These are phyloP conservation scores for Coprinopsis sp. DNA, from an alignment of 768 basidiomycete genomes.

Conservation along the genomic window DNA sequence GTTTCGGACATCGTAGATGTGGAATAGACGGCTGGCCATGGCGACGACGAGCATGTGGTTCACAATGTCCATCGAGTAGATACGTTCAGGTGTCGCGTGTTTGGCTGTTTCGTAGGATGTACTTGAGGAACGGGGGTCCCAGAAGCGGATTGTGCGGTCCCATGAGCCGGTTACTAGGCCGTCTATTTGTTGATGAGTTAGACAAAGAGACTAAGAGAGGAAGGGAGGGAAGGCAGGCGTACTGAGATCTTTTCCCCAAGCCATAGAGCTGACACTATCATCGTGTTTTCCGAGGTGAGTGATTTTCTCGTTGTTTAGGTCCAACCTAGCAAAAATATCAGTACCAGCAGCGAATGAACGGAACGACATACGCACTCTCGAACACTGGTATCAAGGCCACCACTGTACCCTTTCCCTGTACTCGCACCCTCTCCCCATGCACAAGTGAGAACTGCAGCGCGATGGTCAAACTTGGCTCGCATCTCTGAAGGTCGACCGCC, in stretches of 20 bases:
- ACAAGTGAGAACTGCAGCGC: constrained; percentile 84
- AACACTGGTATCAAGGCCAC: constrained; percentile 81
- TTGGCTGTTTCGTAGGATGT: constrained; percentile 45
- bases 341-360: not conserved
- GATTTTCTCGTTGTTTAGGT: constrained; percentile 69
- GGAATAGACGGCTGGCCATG: constrained; percentile 87
- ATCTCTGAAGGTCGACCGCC: too few relatives aligned
- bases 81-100: constrained; percentile 71
- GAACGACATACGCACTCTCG: constrained; percentile 55
- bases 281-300: constrained; percentile 76
- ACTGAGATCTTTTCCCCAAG: constrained; percentile 65
- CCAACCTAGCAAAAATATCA: constrained; percentile 68
- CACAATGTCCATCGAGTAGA: constrained; percentile 80
- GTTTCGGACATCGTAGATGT: constrained; percentile 83
- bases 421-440: constrained; percentile 64
- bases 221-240: constrained; percentile 23
- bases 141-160: constrained; percentile 85
- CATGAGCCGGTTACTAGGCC: constrained; percentile 82
- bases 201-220: not conserved
- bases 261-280: constrained; percentile 75
- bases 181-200: constrained; percentile 22
- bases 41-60: constrained; percentile 82
- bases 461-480: too few relatives aligned
- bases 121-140: constrained; percentile 79
- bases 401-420: constrained; percentile 57